phyloP scores from a whole-genome alignment of 1,139 yeast genomes.

The Komagataea norvegica region DNA sequence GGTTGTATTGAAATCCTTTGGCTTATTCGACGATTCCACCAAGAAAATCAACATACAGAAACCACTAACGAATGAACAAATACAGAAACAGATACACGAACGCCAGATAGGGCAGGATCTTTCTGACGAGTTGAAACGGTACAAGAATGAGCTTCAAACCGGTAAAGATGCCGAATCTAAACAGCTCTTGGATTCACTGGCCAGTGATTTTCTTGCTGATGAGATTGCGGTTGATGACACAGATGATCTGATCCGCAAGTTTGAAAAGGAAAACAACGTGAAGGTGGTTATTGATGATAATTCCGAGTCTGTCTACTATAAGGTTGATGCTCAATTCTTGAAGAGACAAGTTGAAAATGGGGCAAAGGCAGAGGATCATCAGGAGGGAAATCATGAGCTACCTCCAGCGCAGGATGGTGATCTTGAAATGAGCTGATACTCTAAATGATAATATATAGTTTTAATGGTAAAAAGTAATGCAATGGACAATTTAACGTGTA shows the following conservation, averaged over 20 bases:
- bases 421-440: conserved; percentile 6
- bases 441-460: too few relatives aligned
- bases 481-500: too few relatives aligned
- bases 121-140: conserved; percentile 12
- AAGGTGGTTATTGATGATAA: conserved; percentile 11
- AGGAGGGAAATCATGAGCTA: background rate
- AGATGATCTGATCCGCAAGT: conserved; percentile 11
- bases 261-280: conserved; percentile 17
- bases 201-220: conserved; percentile 19
- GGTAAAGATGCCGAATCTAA: conserved; percentile 7
- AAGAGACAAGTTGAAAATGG: background rate
- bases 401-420: background rate
- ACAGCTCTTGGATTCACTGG: conserved; percentile 13
- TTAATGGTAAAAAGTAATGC: too few relatives aligned
- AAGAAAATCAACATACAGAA: conserved; percentile 6
- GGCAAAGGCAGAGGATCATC: background rate
- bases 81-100: conserved; percentile 10
- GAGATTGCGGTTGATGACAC: conserved; percentile 16
- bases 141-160: conserved; percentile 7
- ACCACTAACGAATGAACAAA: conserved; percentile 9
- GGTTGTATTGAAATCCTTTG: conserved; percentile 18
- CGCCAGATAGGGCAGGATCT: conserved; percentile 4
- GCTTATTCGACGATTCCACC: conserved; percentile 19
- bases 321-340: conserved; percentile 5
- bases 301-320: conserved; percentile 2